Percentiles rank a stretch among this genome's conserved stretches.
Evolutionary conservation across 345 rosid genomes (phyloP).

Genomic region (Eucalyptus cladocalyx): DNA sequence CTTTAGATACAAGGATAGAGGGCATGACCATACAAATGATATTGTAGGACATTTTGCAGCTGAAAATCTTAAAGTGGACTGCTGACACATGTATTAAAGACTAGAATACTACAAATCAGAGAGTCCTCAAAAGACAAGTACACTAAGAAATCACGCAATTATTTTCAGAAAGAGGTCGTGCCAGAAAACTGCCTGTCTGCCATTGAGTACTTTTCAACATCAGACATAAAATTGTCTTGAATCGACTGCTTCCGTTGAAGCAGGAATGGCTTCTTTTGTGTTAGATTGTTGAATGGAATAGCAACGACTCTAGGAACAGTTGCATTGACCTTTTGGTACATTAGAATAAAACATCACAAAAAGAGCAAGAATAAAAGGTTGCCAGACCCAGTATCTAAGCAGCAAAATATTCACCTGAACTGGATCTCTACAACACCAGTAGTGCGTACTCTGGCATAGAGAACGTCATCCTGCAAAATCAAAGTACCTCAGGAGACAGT

Average conservation of each 20-base stretch:
- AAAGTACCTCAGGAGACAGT: background rate
- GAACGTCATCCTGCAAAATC: constrained; percentile 77
- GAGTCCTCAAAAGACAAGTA: background rate
- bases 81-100: background rate
- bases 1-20: background rate
- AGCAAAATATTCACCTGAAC: constrained; percentile 58
- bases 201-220: background rate
- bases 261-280: background rate
- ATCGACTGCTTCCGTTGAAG: background rate
- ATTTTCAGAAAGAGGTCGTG: background rate
- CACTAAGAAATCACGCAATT: background rate
- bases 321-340: background rate
- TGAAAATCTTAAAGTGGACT: background rate
- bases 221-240: background rate
- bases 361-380: background rate
- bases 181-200: background rate
- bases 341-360: background rate
- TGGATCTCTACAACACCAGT: constrained; percentile 98
- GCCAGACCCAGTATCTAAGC: background rate
- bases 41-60: background rate
- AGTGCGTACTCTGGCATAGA: constrained; percentile 93
- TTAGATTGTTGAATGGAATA: background rate
- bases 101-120: background rate
- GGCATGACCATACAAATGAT: background rate
- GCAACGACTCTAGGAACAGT: background rate